Conservation (phyloP, 2,329 filamentous ascomycete species). For the Cladophialophora psammophila region DNA sequence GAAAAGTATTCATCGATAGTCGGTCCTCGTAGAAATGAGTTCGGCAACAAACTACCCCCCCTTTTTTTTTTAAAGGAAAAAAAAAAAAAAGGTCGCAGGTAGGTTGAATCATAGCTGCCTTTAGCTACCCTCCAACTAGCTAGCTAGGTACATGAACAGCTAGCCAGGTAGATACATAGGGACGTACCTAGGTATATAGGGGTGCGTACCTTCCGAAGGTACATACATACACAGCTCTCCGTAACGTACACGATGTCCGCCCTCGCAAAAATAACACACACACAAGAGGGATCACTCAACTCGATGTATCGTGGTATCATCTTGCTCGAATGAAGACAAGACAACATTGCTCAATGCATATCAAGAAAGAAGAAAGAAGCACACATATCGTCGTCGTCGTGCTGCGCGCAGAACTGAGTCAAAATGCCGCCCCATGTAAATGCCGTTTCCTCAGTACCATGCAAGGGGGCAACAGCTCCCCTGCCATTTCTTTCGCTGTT, state of each 20-base stretch:
- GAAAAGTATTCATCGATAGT: too few species aligned
- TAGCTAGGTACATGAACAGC: too few species aligned
- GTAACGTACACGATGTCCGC: conserved; percentile 1
- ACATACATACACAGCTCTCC: neutral
- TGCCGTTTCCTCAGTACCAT: neutral
- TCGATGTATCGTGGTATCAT: conserved; percentile 37
- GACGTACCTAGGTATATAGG: too few species aligned
- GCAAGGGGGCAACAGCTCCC: neutral
- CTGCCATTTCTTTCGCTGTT: neutral
- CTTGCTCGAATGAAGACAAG: conserved; percentile 10
- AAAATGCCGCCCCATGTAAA: neutral
- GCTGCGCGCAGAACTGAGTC: neutral
- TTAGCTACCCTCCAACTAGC: too few species aligned
- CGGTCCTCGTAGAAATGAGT: too few species aligned
- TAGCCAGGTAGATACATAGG: too few species aligned
- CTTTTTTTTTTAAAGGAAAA: too few species aligned
- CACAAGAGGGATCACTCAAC: neutral
- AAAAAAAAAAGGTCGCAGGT: too few species aligned
- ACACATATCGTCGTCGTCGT: neutral
- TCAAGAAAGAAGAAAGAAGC: conserved; percentile 3
- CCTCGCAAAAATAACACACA: neutral
- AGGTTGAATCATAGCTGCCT: too few species aligned
- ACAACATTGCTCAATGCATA: neutral
- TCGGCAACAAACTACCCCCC: too few species aligned
- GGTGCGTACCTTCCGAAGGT: too few species aligned